Conservation (phyloP, 345 rosid genomes). For the Sonneratia alba region DNA sequence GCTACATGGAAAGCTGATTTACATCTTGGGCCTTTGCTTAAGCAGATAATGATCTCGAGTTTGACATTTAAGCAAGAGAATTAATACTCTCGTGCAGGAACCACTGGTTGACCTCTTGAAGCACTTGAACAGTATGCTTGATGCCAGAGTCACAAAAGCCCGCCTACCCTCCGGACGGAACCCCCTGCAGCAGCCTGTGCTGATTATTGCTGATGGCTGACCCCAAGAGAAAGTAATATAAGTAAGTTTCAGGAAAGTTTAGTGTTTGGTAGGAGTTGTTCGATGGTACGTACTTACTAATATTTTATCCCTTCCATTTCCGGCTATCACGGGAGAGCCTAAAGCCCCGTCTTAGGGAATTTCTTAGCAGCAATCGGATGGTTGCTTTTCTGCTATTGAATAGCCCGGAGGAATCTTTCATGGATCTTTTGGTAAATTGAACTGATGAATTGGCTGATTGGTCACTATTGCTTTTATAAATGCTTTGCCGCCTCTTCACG, state of each 20-base stretch:
- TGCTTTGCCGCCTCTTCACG: no score
- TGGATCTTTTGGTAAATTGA: slow-evolving; percentile 48
- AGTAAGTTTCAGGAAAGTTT: background rate
- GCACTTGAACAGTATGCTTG: slow-evolving; percentile 61
- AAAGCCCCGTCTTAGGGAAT: slow-evolving; percentile 63
- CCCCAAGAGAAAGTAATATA: slow-evolving; percentile 68
- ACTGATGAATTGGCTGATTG: background rate
- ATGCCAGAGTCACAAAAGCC: slow-evolving; percentile 52
- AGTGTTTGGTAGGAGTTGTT: background rate
- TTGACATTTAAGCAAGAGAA: slow-evolving; percentile 88
- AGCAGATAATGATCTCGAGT: slow-evolving; percentile 62
- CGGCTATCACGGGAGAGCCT: slow-evolving; percentile 37
- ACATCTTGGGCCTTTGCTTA: slow-evolving; percentile 1
- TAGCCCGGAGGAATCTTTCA: slow-evolving; percentile 53
- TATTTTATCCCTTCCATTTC: background rate
- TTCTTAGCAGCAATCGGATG: slow-evolving; percentile 69
- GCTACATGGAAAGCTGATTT: background rate
- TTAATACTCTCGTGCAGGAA: slow-evolving; percentile 45
- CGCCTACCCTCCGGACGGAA: slow-evolving; percentile 83
- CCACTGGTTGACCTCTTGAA: slow-evolving; percentile 73
- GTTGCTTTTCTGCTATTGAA: slow-evolving; percentile 84
- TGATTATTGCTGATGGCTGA: slow-evolving; percentile 81
- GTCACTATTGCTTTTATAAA: no score
- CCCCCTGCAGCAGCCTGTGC: slow-evolving; percentile 89
- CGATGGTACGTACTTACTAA: background rate